These are phyloP conservation scores for Aspergillus candidus DNA, from an alignment of 2,329 filamentous ascomycete genomes.

Conservation along the genomic window DNA sequence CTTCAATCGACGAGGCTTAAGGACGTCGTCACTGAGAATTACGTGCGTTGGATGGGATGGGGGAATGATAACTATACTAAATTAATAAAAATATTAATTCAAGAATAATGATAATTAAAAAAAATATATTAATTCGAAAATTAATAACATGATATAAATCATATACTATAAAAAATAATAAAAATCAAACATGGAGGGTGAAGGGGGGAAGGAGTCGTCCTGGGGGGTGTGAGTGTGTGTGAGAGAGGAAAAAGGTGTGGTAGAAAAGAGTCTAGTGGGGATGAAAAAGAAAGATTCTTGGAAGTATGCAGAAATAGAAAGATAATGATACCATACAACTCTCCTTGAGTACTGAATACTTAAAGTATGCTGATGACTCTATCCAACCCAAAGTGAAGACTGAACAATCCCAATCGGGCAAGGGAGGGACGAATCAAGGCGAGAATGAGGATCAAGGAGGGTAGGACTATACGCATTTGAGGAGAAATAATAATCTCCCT, in stretches of 20 bases:
- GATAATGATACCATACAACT: too few relatives aligned
- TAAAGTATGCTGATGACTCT: too few relatives aligned
- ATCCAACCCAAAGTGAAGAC: too few relatives aligned
- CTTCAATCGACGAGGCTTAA: conserved; percentile 35
- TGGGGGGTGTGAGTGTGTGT: conserved; percentile 17
- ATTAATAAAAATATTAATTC: background rate
- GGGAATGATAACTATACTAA: conserved; percentile 1
- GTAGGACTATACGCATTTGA: conserved; percentile 19
- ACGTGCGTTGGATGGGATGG: conserved; percentile 17
- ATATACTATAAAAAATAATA: conserved; percentile 5
- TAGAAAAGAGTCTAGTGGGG: too few relatives aligned
- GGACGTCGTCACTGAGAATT: conserved; percentile 22
- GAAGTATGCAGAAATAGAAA: too few relatives aligned
- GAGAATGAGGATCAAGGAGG: conserved; percentile 11
- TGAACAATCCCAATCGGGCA: background rate
- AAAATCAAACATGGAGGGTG: conserved; percentile 16
- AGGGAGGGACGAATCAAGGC: background rate
- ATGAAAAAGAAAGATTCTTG: too few relatives aligned
- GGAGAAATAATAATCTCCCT: conserved; percentile 12
- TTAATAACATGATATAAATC: background rate
- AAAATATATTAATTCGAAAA: background rate
- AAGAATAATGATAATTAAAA: background rate
- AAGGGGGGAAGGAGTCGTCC: conserved; percentile 16
- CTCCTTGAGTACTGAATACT: too few relatives aligned
- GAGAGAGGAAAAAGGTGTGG: conserved; percentile 6